Conservation (phyloP, 306 rosid species). For the Amphicarpaea edgeworthii region DNA sequence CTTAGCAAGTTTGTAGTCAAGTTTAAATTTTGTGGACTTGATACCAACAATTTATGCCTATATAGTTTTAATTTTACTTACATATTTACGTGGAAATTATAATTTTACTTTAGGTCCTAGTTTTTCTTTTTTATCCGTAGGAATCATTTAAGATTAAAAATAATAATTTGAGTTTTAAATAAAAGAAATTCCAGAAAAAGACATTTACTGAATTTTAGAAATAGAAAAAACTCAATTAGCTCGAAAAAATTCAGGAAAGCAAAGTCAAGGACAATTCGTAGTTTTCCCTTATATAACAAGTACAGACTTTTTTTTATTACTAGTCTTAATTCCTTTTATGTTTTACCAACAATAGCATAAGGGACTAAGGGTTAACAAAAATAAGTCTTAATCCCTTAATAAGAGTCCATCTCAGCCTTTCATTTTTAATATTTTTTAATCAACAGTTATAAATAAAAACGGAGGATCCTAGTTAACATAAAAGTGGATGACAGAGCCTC, state of each 20-base stretch:
- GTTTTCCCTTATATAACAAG: neutral
- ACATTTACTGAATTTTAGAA: no score
- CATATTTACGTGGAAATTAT: neutral
- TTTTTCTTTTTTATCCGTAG: neutral
- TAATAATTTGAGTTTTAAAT: neutral
- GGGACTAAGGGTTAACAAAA: no score
- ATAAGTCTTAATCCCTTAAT: no score
- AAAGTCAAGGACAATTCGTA: neutral
- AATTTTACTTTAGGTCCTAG: neutral
- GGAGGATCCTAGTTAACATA: neutral
- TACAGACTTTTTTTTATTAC: neutral
- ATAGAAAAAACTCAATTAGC: neutral
- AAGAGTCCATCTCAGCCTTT: no score
- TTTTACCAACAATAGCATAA: no score
- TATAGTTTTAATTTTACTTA: neutral
- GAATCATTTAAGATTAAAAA: neutral
- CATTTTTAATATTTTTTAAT: neutral
- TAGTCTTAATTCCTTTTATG: neutral
- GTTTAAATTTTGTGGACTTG: no score
- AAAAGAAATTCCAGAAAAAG: neutral
- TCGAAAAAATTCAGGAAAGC: neutral
- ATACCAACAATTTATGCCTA: no score
- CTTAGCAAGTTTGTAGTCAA: no score
- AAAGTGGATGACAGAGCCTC: neutral
- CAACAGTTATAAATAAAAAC: neutral